Evolutionary conservation across 2,329 filamentous ascomycete genomes (phyloP), one percentile per base, ranked within the genome.

Genomic region (Neonectria sp.): DNA sequence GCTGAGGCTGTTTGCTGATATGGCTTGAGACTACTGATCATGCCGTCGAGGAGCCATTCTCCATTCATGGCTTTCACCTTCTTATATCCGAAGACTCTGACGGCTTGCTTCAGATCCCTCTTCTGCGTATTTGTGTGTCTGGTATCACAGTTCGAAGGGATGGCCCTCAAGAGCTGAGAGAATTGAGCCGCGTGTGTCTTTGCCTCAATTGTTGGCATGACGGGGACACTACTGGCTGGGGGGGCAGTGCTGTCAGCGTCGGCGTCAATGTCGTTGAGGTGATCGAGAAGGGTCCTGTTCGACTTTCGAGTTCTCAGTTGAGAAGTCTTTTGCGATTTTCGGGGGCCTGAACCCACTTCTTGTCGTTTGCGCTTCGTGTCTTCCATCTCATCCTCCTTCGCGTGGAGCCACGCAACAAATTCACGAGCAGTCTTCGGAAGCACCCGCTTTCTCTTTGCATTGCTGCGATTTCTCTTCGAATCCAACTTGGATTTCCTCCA

Each of bases 1-100:
- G 82, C 80, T 0, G 80, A 81, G 0, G 84, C 87, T 0, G 86
- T 78, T 0, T 90, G 69, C 60, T 91, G 89, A 53, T 89, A 85
- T 11, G 76, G 71, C 63, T 82, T 82, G 1, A 91, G 72, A 0
- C 63, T 1, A 2, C 56, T 61, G 0, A 5, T 2, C 76, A 79
- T 78, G 0, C 65, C 69, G 11, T 68, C 65, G 4, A 70, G 35
- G 1, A 15, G 12, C 68, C 70, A 79, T 0, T 37, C 48, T 0
- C 70, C 73, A n/a, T 74, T 6, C 0, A 4, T 0, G 0, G 71
- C 69, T 8, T 61, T 31, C 0, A 79, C 51, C 15, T 64, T 66
- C 13, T n/a, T 73, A 5, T 55, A 68, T 0, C 78, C 76, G 2
- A 78, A 78, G 0, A 68, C 5, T 3, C 27, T 56, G 0, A 2